These are phyloP conservation scores for Sambucus nigra DNA, from an alignment of 129 eudicot genomes.

Conservation along the genomic window DNA sequence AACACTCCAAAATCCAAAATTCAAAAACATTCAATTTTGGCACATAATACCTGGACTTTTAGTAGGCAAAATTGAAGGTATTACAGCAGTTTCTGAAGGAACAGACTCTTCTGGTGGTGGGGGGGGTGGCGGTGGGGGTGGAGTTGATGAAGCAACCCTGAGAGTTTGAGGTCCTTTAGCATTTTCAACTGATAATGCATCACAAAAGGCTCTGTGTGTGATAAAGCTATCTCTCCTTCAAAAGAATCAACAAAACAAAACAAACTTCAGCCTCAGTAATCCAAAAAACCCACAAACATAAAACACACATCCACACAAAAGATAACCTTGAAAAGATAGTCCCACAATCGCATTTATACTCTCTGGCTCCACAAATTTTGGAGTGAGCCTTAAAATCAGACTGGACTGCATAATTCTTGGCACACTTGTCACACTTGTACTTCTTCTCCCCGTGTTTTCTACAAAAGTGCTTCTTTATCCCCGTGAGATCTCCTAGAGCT, in stretches of 20 bases:
- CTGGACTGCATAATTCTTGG: constrained; percentile 91
- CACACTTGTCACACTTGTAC: constrained; percentile 93
- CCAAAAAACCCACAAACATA: neutral
- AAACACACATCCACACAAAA: neutral
- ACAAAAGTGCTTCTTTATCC: constrained; percentile 94
- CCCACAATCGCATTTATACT: constrained; percentile 97
- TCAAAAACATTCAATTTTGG: neutral
- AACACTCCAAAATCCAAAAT: neutral
- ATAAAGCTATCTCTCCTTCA: constrained; percentile 93
- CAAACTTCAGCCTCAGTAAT: constrained; percentile 8
- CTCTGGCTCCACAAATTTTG: constrained; percentile 87
- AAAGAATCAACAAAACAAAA: constrained; percentile 11
- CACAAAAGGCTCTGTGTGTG: constrained; percentile 94
- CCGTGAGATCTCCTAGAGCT: constrained; percentile 93
- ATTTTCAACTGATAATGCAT: constrained; percentile 72
- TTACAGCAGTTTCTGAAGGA: constrained; percentile 23
- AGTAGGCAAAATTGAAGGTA: constrained; percentile 36
- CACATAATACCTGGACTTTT: constrained; percentile 53
- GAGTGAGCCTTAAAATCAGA: constrained; percentile 97
- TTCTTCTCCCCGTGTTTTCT: constrained; percentile 97
- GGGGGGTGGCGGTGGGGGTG: constrained; percentile 35
- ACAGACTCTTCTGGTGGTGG: constrained; percentile 18
- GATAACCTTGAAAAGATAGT: constrained; percentile 75
- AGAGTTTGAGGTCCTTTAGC: constrained; percentile 39
- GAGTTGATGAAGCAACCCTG: constrained; percentile 29